Base-by-base conservation (phyloP, 768 basidiomycete species). In the Suillus hirtellus region DNA sequence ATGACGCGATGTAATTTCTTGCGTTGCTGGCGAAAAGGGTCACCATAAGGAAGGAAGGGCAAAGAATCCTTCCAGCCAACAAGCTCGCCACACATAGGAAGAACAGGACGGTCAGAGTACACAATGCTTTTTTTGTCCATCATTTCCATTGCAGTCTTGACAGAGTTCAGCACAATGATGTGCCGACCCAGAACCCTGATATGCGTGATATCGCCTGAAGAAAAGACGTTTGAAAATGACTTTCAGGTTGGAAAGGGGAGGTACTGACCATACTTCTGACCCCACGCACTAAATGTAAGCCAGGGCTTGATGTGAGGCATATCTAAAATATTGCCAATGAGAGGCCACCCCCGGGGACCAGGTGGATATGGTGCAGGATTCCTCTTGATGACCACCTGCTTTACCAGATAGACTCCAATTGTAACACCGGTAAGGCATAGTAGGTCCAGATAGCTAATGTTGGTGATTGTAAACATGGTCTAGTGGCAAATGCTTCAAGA, bases 71-170 rank as follows among this genome's bases (percentile, higher is more conserved):
- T 70, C 70, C 72, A 73, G 34, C 71, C 76, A 35, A 76, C 69
- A 12, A 76, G 69, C 46, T 75, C 72, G 47, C 73, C 74, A 60
- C 74, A 73, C 78, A 80, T 79, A 2, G 78, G 73, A 37, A 81
- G 64, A 21, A 75, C 71, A 0, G 88, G 87, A 24, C 88, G 83
- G 68, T 89, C 88, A 35, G 87, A 88, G 71, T 88, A 89, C 1
- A 52, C 1, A 31, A 21, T 10, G 2, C 46, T 47, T 47, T 47
- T 12, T 6, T 2, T 47, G 46, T 47, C 46, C 21, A 47, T 3
- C 46, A 47, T 47, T 21, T 47, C 46, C 46, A 47, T 21, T 47
- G 46, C n/a, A 12, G 21, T 21, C 46, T 47, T 47, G 21, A 47
- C 46, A 47, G 46, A 21, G n/a, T 47, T 47, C n/a, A 47, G 21